These are phyloP conservation scores for Agastache rugosa DNA, from an alignment of 257 asterid genomes.

Conservation along the genomic window DNA sequence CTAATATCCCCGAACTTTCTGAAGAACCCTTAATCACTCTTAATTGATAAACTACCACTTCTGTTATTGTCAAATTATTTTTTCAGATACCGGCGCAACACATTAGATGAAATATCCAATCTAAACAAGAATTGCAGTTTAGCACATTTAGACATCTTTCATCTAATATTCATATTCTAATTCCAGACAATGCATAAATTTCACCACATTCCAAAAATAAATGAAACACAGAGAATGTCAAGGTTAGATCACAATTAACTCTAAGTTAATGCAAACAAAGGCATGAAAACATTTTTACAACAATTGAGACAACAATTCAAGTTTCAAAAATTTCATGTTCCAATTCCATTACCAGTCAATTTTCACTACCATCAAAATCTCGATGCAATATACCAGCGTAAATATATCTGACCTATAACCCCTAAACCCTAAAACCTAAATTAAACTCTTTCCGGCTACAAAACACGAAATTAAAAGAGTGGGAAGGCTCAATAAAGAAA, in stretches of 20 bases:
- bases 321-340: not conserved
- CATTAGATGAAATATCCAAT: not conserved
- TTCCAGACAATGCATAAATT: conserved; percentile 12
- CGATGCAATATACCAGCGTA: not conserved
- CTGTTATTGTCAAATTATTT: not conserved
- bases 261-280: not conserved
- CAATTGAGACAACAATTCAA: not conserved
- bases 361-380: not conserved
- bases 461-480: not conserved
- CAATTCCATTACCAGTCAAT: conserved; percentile 10
- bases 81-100: not conserved
- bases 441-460: conserved; percentile 12
- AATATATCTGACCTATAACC: not conserved
- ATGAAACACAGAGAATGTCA: not conserved
- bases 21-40: not conserved
- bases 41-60: not conserved
- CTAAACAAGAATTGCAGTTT: conserved; percentile 2
- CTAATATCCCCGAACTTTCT: not conserved
- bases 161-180: not conserved
- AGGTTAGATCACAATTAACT: not conserved
- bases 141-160: not conserved
- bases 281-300: not conserved
- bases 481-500: not conserved
- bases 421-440: not conserved
- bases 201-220: not conserved